A percentile compares a stretch with the other conserved stretches of the same genome.
Evolutionary conservation across 441 rosid genomes (phyloP).

Genomic region (Erodium moschatum): DNA sequence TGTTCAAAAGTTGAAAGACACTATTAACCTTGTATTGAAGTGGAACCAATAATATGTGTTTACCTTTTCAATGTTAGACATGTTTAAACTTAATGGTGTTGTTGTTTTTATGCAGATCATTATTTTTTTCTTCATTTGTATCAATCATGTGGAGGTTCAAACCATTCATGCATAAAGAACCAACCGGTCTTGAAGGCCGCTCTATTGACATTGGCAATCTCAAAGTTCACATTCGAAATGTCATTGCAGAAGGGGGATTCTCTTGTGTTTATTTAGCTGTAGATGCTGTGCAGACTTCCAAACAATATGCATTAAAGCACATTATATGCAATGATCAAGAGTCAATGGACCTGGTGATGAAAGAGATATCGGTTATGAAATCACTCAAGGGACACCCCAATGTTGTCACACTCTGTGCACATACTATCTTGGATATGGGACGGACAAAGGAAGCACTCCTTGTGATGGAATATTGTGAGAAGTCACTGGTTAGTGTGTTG

Average conservation of each 20-base stretch:
- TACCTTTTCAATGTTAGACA: background rate
- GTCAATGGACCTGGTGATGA: conserved; percentile 54
- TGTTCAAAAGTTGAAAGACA: background rate
- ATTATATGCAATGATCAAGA: conserved; percentile 81
- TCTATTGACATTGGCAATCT: conserved; percentile 63
- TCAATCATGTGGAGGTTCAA: conserved; percentile 86
- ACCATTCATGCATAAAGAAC: conserved; percentile 68
- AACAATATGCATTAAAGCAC: conserved; percentile 87
- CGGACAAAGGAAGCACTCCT: conserved; percentile 84
- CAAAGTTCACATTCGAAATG: conserved; percentile 58
- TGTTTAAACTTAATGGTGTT: conserved; percentile 8
- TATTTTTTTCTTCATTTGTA: conserved; percentile 15
- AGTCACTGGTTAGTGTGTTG: conserved; percentile 67
- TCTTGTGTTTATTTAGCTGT: conserved; percentile 81
- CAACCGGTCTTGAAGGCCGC: conserved; percentile 80
- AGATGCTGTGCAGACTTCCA: conserved; percentile 52
- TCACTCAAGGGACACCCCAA: conserved; percentile 83
- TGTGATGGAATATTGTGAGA: conserved; percentile 82
- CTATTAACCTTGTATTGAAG: background rate
- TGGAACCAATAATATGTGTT: background rate
- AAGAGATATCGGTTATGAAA: conserved; percentile 76
- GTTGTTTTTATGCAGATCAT: conserved; percentile 25
- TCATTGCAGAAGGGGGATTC: conserved; percentile 91
- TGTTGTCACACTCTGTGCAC: conserved; percentile 54
- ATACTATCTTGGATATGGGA: conserved; percentile 70